Evolutionary conservation across 192 early-diverging fungal species (phyloP).

Genomic region (Gaertneriomyces sp.): DNA sequence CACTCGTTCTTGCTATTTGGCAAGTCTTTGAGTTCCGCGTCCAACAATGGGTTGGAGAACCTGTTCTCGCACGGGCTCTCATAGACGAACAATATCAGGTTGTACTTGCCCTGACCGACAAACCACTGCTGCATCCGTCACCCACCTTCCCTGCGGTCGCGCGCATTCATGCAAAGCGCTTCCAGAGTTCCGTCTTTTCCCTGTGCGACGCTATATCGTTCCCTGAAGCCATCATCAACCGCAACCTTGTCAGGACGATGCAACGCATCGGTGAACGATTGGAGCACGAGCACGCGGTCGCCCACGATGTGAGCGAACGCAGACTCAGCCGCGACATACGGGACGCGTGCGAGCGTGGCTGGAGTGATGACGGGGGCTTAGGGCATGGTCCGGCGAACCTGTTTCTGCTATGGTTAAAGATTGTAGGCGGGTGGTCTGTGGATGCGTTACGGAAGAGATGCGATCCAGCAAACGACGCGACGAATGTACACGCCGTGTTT

Average conservation of each 20-base stretch:
- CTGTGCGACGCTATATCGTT: conserved; percentile 46
- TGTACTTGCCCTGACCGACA: conserved; percentile 35
- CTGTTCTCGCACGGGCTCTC: conserved; percentile 33
- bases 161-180: conserved; percentile 34
- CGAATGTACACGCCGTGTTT: conserved; percentile 4
- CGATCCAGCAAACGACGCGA: not conserved
- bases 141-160: conserved; percentile 11
- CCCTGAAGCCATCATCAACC: conserved; percentile 29
- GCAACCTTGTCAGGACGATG: conserved; percentile 19
- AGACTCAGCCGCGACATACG: conserved; percentile 35
- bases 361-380: conserved; percentile 14
- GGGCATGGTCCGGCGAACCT: conserved; percentile 11
- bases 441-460: not conserved
- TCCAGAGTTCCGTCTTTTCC: conserved; percentile 46
- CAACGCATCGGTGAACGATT: conserved; percentile 28
- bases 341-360: conserved; percentile 1
- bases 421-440: conserved; percentile 9
- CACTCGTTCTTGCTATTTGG: conserved; percentile 50
- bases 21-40: conserved; percentile 56
- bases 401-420: conserved; percentile 9
- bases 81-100: conserved; percentile 48
- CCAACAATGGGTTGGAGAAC: conserved; percentile 48
- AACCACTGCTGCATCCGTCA: conserved; percentile 7
- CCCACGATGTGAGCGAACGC: conserved; percentile 37
- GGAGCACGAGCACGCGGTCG: conserved; percentile 45